Evolutionary conservation across 768 basidiomycete species (phyloP).

Genomic region (Mycena rosella): DNA sequence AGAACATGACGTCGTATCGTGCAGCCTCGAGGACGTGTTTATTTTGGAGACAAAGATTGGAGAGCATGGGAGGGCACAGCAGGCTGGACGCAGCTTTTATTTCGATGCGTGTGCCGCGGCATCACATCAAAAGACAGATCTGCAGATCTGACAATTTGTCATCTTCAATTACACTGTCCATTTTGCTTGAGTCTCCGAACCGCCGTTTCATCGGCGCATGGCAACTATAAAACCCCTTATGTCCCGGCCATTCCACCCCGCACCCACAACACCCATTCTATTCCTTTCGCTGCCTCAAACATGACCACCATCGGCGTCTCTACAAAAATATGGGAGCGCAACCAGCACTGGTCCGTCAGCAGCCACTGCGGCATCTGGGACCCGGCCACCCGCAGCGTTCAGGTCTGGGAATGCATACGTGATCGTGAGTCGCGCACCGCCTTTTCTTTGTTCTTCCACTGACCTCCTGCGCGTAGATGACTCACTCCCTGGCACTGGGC

Average conservation of each 20-base stretch:
- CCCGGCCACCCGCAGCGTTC: constrained; percentile 72
- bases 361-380: constrained; percentile 84
- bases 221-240: constrained; percentile 10
- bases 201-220: constrained; percentile 18
- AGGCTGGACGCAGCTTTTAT: too few species aligned
- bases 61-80: background rate
- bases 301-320: constrained; percentile 29
- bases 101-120: too few species aligned
- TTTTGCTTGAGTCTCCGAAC: background rate
- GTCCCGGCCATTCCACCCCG: constrained; percentile 1
- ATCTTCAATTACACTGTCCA: constrained; percentile 1
- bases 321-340: constrained; percentile 34
- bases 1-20: constrained; percentile 3
- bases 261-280: background rate
- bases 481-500: constrained; percentile 65
- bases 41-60: constrained; percentile 22
- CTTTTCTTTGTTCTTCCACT: constrained; percentile 10
- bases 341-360: constrained; percentile 66
- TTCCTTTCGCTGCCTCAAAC: background rate
- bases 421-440: constrained; percentile 65
- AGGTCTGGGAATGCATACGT: constrained; percentile 81
- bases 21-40: constrained; percentile 17
- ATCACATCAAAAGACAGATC: constrained; percentile 5
- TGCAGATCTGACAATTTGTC: constrained; percentile 3
- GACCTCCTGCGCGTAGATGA: constrained; percentile 57